Percentiles rank a stretch among this genome's conserved stretches.
These are phyloP conservation scores for Nyssa sinensis DNA, from an alignment of 148 eudicot species.

Conservation along the genomic window DNA sequence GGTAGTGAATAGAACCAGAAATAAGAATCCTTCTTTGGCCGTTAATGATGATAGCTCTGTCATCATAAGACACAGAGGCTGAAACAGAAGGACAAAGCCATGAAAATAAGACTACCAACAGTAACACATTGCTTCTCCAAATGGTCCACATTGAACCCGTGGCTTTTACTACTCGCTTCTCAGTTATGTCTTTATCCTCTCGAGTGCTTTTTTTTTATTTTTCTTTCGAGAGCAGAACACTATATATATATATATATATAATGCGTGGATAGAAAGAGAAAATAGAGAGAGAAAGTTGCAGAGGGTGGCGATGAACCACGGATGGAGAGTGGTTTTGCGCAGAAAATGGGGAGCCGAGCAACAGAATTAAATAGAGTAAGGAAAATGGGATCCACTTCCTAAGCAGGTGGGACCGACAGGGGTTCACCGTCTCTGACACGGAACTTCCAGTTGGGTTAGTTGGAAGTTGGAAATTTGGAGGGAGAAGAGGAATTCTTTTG, in stretches of 20 bases:
- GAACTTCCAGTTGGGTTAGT: no score
- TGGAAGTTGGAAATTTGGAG: no score
- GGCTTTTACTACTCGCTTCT: neutral
- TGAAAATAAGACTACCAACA: constrained; percentile 15
- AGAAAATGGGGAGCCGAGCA: constrained; percentile 7
- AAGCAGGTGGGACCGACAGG: neutral
- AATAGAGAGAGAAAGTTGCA: neutral
- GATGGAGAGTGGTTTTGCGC: constrained; percentile 1
- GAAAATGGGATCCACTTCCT: neutral
- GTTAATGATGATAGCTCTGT: constrained; percentile 56
- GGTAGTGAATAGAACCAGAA: constrained; percentile 90
- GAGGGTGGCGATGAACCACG: neutral
- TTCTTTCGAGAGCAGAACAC: no score
- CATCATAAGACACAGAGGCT: constrained; percentile 68
- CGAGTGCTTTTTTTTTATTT: no score
- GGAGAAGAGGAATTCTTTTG: no score
- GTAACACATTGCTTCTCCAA: constrained; percentile 17
- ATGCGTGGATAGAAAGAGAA: neutral
- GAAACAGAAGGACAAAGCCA: constrained; percentile 22
- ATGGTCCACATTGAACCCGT: constrained; percentile 16
- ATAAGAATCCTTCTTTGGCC: constrained; percentile 62
- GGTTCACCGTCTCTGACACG: constrained; percentile 12
- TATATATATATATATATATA: no score
- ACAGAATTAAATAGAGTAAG: constrained; percentile 12
- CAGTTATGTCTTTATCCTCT: no score